phyloP scores from a whole-genome alignment of 225 moss, liverwort and hornwort genomes.

The Neckera pumila region DNA sequence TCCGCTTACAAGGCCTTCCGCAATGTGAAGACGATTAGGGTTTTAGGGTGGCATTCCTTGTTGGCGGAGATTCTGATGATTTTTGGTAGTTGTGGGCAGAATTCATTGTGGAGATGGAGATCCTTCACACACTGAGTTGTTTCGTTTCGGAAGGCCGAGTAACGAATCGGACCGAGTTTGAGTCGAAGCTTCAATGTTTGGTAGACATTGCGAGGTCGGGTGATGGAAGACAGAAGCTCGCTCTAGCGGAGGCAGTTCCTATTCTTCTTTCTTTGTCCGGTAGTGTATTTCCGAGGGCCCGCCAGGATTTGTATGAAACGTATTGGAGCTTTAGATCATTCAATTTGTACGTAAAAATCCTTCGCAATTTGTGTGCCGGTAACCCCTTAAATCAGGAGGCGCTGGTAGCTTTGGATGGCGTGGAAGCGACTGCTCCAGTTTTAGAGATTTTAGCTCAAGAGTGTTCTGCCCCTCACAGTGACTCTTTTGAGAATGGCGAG shows the following conservation, averaged over 20 bases:
- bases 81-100: neutral
- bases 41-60: neutral
- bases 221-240: constrained; percentile 55
- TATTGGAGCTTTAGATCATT: constrained; percentile 1
- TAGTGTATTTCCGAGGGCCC: constrained; percentile 1
- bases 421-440: constrained; percentile 15
- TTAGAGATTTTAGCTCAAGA: constrained; percentile 5
- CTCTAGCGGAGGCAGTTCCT: constrained; percentile 21
- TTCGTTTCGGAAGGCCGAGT: neutral
- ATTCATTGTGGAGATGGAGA: constrained; percentile 1
- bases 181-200: constrained; percentile 23
- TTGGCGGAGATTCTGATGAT: neutral
- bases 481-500: neutral
- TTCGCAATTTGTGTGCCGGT: constrained; percentile 84
- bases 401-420: constrained; percentile 24
- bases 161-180: constrained; percentile 3
- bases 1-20: neutral
- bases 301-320: neutral
- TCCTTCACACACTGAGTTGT: neutral
- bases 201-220: constrained; percentile 36
- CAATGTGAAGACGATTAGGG: neutral
- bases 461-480: neutral
- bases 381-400: constrained; percentile 54
- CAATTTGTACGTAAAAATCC: constrained; percentile 37
- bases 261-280: constrained; percentile 19